phyloP scores from a whole-genome alignment of 805 yeast genomes.

The Kodamaea restingae region DNA sequence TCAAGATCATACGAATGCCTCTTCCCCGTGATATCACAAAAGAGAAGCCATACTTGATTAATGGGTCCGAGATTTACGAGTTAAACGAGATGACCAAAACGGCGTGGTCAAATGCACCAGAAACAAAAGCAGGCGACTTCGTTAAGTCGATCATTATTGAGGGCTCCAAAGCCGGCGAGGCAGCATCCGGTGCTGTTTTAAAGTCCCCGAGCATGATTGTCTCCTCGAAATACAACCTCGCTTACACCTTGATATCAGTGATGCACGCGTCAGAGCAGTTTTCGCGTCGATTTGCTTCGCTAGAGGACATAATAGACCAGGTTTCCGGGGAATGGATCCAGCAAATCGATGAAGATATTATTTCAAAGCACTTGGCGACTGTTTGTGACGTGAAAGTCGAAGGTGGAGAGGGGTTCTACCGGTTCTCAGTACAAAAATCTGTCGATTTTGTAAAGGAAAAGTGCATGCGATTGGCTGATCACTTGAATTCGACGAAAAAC shows the following conservation, averaged over 20 bases:
- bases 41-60: conserved; percentile 4
- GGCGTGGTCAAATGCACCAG: conserved; percentile 1
- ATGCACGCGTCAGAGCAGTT: conserved; percentile 24
- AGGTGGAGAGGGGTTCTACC: conserved; percentile 34
- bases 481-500: conserved; percentile 21
- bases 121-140: conserved; percentile 3
- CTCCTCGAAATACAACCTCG: conserved; percentile 37
- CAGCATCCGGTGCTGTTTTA: conserved; percentile 31
- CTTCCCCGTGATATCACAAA: conserved; percentile 5
- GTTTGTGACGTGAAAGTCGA: conserved; percentile 33
- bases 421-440: conserved; percentile 39
- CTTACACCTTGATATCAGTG: conserved; percentile 36
- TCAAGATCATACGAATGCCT: conserved; percentile 2
- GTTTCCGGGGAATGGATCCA: conserved; percentile 27
- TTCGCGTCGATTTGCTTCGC: conserved; percentile 27
- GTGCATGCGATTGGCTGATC: conserved; percentile 27
- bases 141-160: conserved; percentile 6
- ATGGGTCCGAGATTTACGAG: conserved; percentile 3
- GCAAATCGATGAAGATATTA: conserved; percentile 18
- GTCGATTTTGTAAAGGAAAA: conserved; percentile 35
- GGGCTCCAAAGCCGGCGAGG: not conserved
- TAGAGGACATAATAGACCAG: conserved; percentile 44
- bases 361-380: conserved; percentile 4
- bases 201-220: conserved; percentile 40
- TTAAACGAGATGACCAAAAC: conserved; percentile 5